Percentiles rank a stretch among this genome's conserved stretches.
These are phyloP conservation scores for Rubroshorea leprosula DNA, from an alignment of 345 rosid species.

Conservation along the genomic window DNA sequence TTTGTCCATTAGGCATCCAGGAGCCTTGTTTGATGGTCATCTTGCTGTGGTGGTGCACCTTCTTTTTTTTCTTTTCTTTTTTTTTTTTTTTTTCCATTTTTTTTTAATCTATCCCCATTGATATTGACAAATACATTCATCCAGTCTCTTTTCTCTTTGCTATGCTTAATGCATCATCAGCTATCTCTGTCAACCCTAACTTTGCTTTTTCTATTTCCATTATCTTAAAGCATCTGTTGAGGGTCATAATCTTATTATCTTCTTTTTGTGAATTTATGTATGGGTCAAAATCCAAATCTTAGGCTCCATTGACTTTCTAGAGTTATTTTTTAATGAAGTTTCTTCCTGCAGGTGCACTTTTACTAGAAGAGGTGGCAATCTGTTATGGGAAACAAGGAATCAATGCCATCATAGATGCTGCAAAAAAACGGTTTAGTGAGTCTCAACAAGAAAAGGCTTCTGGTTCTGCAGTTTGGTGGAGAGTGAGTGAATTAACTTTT, in stretches of 20 bases:
- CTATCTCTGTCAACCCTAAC: not conserved
- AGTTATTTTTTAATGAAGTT: constrained; percentile 7
- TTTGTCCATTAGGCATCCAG: not conserved
- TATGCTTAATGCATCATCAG: not conserved
- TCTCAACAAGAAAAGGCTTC: constrained; percentile 65
- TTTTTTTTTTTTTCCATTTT: no score
- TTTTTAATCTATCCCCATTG: not conserved
- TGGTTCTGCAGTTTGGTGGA: constrained; percentile 83
- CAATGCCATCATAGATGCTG: constrained; percentile 63
- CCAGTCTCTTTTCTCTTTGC: not conserved
- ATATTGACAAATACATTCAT: not conserved
- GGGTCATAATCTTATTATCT: not conserved
- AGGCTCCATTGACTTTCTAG: not conserved
- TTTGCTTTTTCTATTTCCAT: not conserved
- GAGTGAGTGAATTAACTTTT: constrained; percentile 41
- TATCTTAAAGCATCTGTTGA: no score
- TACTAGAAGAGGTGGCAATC: constrained; percentile 76
- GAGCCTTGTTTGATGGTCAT: not conserved
- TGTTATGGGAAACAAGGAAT: constrained; percentile 72
- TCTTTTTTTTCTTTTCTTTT: no score
- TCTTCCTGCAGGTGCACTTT: constrained; percentile 59
- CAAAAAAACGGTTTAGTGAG: constrained; percentile 55
- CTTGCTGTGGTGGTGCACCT: not conserved
- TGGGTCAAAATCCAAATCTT: not conserved
- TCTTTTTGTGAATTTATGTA: constrained; percentile 1